Percentiles rank a stretch among this genome's conserved stretches.
phyloP scores from a whole-genome alignment of 192 early-diverging fungal species.

The Backusella westeae region DNA sequence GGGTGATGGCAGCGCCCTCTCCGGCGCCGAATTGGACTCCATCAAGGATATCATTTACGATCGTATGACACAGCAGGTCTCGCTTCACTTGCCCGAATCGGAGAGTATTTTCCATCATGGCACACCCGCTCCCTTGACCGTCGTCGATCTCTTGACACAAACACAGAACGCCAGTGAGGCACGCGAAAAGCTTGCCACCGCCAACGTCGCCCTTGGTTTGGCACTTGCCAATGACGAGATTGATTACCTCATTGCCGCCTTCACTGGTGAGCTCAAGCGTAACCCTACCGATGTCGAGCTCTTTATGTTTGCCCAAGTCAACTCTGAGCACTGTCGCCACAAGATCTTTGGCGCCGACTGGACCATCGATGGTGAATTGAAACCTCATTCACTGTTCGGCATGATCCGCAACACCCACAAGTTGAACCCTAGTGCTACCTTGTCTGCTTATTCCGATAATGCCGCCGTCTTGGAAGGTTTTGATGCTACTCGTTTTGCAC shows the following conservation, averaged over 20 bases:
- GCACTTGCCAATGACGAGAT: conserved; percentile 98
- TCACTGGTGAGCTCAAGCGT: conserved; percentile 62
- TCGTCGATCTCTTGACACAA: conserved; percentile 42
- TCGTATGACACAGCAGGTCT: conserved; percentile 91
- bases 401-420: conserved; percentile 97
- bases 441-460: conserved; percentile 98
- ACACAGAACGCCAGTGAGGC: conserved; percentile 40
- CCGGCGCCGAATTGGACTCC: conserved; percentile 46
- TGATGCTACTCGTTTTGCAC: conserved; percentile 57
- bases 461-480: conserved; percentile 92
- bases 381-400: conserved; percentile 85
- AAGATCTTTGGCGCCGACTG: conserved; percentile 99
- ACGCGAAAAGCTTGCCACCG: conserved; percentile 62
- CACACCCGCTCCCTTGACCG: conserved; percentile 58
- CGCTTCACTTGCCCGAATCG: conserved; percentile 61
- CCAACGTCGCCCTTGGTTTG: conserved; percentile 90
- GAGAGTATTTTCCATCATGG: conserved; percentile 72
- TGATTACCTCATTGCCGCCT: conserved; percentile 88
- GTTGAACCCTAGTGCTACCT: conserved; percentile 72
- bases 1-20: conserved; percentile 29
- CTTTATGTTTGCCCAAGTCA: conserved; percentile 99
- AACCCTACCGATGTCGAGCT: conserved; percentile 99
- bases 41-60: conserved; percentile 71
- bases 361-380: conserved; percentile 88
- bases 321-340: conserved; percentile 99